Percentiles rank a stretch among this genome's conserved stretches.
phyloP scores from a whole-genome alignment of 129 eudicot genomes.

The carrot (Daucus carota) region DNA sequence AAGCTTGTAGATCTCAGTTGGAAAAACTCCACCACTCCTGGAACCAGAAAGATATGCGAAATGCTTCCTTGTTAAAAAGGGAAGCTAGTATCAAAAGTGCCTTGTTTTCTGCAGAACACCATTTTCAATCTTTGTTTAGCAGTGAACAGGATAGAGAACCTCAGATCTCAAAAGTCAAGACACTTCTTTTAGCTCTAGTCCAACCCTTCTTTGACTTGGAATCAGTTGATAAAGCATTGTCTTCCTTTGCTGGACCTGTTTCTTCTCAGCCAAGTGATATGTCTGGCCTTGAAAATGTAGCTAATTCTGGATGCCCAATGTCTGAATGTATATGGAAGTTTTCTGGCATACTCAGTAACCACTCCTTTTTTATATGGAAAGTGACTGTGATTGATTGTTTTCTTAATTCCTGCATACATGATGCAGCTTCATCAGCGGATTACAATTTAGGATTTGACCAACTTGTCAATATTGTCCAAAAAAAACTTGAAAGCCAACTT shows the following conservation, averaged over 20 bases:
- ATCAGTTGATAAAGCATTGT: slow-evolving; percentile 51
- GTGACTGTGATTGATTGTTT: slow-evolving; percentile 67
- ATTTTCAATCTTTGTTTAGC: slow-evolving; percentile 47
- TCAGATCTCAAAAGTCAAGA: slow-evolving; percentile 44
- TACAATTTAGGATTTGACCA: slow-evolving; percentile 85
- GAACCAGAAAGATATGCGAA: slow-evolving; percentile 78
- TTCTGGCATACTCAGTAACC: slow-evolving; percentile 45
- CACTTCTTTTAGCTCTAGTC: slow-evolving; percentile 49
- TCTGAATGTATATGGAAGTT: slow-evolving; percentile 71
- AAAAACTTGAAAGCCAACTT: slow-evolving; percentile 60
- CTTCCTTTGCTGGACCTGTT: slow-evolving; percentile 30
- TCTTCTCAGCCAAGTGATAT: slow-evolving; percentile 40
- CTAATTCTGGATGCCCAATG: slow-evolving; percentile 54
- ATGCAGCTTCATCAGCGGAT: slow-evolving; percentile 67
- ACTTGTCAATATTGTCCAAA: slow-evolving; percentile 58
- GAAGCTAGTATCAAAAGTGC: slow-evolving; percentile 55
- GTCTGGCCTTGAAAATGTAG: slow-evolving; percentile 34
- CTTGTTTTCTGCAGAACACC: slow-evolving; percentile 52
- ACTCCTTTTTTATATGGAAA: slow-evolving; percentile 89
- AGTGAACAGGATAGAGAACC: slow-evolving; percentile 43
- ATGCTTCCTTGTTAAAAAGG: slow-evolving; percentile 49
- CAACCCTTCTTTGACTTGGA: slow-evolving; percentile 77
- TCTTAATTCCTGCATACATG: slow-evolving; percentile 77
- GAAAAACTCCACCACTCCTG: slow-evolving; percentile 81
- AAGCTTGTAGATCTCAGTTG: slow-evolving; percentile 86